Conservation (phyloP, 2,329 filamentous ascomycete genomes). For the Epichloe sp. region DNA sequence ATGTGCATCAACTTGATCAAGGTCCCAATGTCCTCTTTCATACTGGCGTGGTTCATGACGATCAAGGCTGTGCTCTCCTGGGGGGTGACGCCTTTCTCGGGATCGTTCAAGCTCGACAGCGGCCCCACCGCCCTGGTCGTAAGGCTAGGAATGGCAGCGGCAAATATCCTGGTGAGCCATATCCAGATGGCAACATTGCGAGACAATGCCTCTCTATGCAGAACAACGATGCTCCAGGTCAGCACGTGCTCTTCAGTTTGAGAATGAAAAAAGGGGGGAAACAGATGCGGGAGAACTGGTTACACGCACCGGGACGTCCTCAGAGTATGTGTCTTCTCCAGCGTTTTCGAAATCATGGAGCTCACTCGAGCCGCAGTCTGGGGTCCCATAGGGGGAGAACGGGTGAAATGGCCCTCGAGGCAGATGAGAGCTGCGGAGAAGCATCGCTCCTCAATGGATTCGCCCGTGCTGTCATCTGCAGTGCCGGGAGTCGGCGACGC, state of each 20-base stretch:
- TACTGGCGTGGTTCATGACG: slow-evolving; percentile 44
- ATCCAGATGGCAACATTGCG: slow-evolving; percentile 54
- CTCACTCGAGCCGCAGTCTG: slow-evolving; percentile 41
- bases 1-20: slow-evolving; percentile 57
- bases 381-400: slow-evolving; percentile 40
- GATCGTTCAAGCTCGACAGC: slow-evolving; percentile 37
- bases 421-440: slow-evolving; percentile 48
- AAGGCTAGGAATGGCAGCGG: slow-evolving; percentile 45
- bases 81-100: slow-evolving; percentile 41
- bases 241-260: slow-evolving; percentile 2
- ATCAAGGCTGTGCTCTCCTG: slow-evolving; percentile 51
- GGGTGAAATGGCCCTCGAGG: slow-evolving; percentile 47
- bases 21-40: slow-evolving; percentile 49
- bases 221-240: slow-evolving; percentile 2
- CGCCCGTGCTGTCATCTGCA: slow-evolving; percentile 12
- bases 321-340: slow-evolving; percentile 51
- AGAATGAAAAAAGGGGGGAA: not conserved
- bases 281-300: not conserved
- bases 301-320: slow-evolving; percentile 42
- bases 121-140: slow-evolving; percentile 46
- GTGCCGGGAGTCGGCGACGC: slow-evolving; percentile 7
- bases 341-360: slow-evolving; percentile 44
- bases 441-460: slow-evolving; percentile 50
- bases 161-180: slow-evolving; percentile 49
- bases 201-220: slow-evolving; percentile 41